Base-by-base conservation (phyloP, 2,329 filamentous ascomycete genomes). In the Sarocladium oryzae region DNA sequence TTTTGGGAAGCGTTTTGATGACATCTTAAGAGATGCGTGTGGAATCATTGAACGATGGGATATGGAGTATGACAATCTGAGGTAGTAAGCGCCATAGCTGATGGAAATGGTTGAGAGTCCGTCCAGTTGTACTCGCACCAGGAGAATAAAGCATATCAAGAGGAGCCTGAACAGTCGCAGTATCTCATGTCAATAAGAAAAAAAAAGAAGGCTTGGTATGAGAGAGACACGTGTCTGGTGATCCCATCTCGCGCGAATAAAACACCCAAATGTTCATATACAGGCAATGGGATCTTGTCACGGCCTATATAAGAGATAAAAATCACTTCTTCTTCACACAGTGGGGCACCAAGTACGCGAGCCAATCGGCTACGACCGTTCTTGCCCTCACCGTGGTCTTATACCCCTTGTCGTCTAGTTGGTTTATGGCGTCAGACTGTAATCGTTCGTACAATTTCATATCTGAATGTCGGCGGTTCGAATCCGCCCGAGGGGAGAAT, bases 351-450 rank as follows among this genome's bases (percentile, higher is more conserved):
- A 26, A 49, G 46, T 7, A 26, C 21, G 46, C 33, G 46, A 49
- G 46, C 46, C 46, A 49, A 49, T 49, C 15, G 46, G 46, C 46
- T 26, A 26, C 46, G 46, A 49, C 46, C 46, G 32, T 49, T 18
- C 30, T 37, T 37, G 30, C 6, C 33, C 46, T 49, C 20, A 16
- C 32, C 13, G 26, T 26, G 33, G 30, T 37, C 21, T 15, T 32
- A 49, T 18, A 49, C 46, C 46, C 46, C 46, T 49, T 49, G 46
- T 49, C 46, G 46, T 49, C 46, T 49, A 49, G 46, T 49, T 49
- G 46, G 46, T 49, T 49, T 49, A 49, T 49, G 46, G 46, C 46
- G 46, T 49, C 46, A 49, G 46, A 49, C 46, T 49, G 46, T 49
- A 49, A 49, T 49, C 33, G 30, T 36, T 49, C 11, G 20, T 20